Evolutionary conservation across 768 basidiomycete species (phyloP).

Genomic region (Leccinum boreale): DNA sequence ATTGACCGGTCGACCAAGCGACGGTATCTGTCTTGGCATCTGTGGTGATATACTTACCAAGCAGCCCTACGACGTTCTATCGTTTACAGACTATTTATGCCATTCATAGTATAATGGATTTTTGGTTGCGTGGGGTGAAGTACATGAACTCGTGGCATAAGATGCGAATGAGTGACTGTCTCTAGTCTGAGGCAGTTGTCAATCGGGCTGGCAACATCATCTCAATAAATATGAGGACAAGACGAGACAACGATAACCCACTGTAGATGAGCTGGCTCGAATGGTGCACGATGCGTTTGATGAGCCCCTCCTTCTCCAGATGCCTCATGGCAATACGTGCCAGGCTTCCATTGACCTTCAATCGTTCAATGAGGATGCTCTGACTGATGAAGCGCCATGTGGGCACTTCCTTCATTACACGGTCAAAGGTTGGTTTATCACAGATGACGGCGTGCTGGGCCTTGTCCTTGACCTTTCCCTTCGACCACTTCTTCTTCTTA

Average conservation of each 20-base stretch:
- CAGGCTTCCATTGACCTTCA: conserved; percentile 94
- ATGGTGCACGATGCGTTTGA: conserved; percentile 97
- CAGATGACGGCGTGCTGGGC: conserved; percentile 93
- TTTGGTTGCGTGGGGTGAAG: conserved; percentile 29
- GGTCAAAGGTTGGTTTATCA: conserved; percentile 91
- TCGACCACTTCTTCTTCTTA: conserved; percentile 99
- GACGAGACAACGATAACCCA: conserved; percentile 39
- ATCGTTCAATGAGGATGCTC: conserved; percentile 96
- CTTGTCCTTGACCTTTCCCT: conserved; percentile 99
- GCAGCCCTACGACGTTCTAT: background rate
- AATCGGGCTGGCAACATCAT: conserved; percentile 36
- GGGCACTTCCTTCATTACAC: conserved; percentile 97
- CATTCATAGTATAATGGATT: conserved; percentile 21
- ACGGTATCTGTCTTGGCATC: too few species aligned
- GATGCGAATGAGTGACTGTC: conserved; percentile 16
- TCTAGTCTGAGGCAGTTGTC: conserved; percentile 41
- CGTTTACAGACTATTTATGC: background rate
- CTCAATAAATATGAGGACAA: background rate
- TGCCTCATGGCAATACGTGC: conserved; percentile 89
- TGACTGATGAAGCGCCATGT: conserved; percentile 99
- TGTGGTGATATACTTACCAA: background rate
- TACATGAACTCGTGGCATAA: conserved; percentile 38
- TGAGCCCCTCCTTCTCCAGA: conserved; percentile 89
- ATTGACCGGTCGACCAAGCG: too few species aligned
- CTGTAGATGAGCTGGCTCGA: conserved; percentile 94